Conservation (phyloP, 73 alveolate genomes). For the Uronychia setigera region DNA sequence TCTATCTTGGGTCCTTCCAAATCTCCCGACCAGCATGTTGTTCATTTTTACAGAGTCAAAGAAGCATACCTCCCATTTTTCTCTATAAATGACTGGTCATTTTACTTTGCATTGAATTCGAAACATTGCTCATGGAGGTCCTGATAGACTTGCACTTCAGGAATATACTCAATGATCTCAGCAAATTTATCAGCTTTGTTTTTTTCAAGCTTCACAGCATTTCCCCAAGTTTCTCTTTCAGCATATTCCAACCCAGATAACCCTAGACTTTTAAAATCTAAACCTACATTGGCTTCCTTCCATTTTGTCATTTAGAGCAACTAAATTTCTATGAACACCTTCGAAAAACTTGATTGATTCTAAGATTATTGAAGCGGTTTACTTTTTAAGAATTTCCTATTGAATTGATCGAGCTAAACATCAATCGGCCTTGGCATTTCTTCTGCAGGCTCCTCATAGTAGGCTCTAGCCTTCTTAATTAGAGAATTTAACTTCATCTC, state of each 20-base stretch:
- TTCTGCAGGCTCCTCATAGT: background rate
- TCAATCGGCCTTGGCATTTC: no score
- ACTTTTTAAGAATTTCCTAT: no score
- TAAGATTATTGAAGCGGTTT: no score
- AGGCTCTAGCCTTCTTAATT: background rate
- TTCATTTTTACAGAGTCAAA: background rate
- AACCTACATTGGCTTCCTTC: no score
- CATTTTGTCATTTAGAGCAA: no score
- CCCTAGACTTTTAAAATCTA: no score
- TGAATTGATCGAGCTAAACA: no score
- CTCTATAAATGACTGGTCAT: background rate
- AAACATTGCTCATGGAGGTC: background rate
- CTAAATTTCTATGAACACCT: no score
- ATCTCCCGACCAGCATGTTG: background rate
- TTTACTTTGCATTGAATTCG: background rate
- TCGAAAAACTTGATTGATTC: no score
- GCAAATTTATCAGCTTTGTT: background rate
- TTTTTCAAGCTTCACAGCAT: no score
- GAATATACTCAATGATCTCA: background rate
- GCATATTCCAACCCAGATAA: no score
- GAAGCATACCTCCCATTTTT: background rate
- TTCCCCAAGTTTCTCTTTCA: no score
- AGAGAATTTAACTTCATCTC: background rate
- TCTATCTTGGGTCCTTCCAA: background rate
- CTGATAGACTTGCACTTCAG: background rate